phyloP scores from a whole-genome alignment of 768 basidiomycete species.

The Exidia glandulosa region DNA sequence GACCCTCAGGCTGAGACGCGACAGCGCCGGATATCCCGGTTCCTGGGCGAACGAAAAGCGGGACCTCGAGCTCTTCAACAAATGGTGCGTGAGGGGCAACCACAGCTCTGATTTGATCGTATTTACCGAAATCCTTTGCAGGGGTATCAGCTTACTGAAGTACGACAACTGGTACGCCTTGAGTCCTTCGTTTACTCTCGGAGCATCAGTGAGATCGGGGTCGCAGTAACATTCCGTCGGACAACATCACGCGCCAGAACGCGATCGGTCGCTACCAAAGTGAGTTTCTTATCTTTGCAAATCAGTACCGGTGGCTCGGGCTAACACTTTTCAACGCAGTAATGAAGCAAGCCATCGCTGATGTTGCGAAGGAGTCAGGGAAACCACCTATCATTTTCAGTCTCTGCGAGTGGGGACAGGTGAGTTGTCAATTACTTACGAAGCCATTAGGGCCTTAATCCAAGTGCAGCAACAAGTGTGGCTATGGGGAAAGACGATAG shows the following conservation, averaged over 20 bases:
- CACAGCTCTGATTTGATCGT: background rate
- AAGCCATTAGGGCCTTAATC: background rate
- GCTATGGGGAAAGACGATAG: constrained; percentile 48
- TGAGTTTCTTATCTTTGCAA: constrained; percentile 17
- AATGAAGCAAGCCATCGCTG: constrained; percentile 48
- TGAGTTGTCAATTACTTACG: constrained; percentile 14
- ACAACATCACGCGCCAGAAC: constrained; percentile 42
- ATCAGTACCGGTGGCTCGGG: background rate
- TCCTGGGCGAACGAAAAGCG: background rate
- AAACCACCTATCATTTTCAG: constrained; percentile 49
- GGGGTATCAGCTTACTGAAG: constrained; percentile 17
- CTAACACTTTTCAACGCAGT: background rate
- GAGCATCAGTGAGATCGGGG: background rate
- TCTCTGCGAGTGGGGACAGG: constrained; percentile 59
- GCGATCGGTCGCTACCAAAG: constrained; percentile 32
- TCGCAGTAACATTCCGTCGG: constrained; percentile 40
- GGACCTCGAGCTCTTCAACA: constrained; percentile 46
- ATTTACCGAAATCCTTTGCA: background rate
- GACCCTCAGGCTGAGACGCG: too few species aligned
- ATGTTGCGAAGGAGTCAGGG: constrained; percentile 35
- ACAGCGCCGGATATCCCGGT: constrained; percentile 49
- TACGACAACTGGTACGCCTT: constrained; percentile 56
- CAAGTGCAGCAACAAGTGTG: constrained; percentile 43
- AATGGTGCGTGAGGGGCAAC: constrained; percentile 64
- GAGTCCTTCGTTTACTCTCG: background rate